phyloP scores from a whole-genome alignment of 1,284 basidiomycete genomes.

The Coniophora puteana region DNA sequence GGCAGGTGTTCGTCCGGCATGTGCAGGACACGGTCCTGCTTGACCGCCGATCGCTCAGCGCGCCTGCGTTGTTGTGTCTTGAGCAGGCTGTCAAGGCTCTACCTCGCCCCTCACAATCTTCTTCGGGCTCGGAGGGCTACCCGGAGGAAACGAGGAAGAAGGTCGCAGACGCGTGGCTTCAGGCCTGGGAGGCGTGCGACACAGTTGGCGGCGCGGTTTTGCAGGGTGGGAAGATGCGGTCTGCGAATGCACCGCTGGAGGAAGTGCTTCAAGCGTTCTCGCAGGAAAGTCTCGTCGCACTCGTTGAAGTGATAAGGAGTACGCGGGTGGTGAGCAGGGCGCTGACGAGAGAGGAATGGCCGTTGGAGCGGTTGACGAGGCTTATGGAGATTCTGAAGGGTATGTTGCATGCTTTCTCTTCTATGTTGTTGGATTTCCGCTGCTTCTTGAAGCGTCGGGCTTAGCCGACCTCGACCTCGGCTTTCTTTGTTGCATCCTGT shows the following conservation, averaged over 20 bases:
- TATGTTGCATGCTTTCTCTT: constrained; percentile 28
- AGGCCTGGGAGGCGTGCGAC: constrained; percentile 71
- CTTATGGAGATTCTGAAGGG: constrained; percentile 81
- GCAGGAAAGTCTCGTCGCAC: constrained; percentile 84
- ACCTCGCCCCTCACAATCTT: too few relatives aligned
- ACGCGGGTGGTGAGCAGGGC: constrained; percentile 47
- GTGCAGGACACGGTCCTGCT: constrained; percentile 66
- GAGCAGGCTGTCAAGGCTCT: constrained; percentile 71
- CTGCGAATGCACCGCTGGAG: constrained; percentile 19
- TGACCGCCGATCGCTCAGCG: constrained; percentile 68
- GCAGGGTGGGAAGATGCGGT: constrained; percentile 20
- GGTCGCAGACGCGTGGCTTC: constrained; percentile 51
- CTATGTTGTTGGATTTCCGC: neutral
- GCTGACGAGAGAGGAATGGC: constrained; percentile 58
- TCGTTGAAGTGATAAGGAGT: constrained; percentile 67
- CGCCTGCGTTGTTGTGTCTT: constrained; percentile 78
- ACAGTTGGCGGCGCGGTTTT: constrained; percentile 59
- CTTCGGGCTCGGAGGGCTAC: constrained; percentile 36
- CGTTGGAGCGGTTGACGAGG: constrained; percentile 55
- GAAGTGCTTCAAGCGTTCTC: constrained; percentile 56
- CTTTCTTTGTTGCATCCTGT: constrained; percentile 5
- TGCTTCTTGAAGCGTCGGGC: neutral
- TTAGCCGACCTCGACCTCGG: neutral
- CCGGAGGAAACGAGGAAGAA: too few relatives aligned
- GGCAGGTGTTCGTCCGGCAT: constrained; percentile 69